Evolutionary conservation across 2,329 filamentous ascomycete species (phyloP), one percentile per base, ranked within the genome.

Genomic region (Cladophialophora immunda): DNA sequence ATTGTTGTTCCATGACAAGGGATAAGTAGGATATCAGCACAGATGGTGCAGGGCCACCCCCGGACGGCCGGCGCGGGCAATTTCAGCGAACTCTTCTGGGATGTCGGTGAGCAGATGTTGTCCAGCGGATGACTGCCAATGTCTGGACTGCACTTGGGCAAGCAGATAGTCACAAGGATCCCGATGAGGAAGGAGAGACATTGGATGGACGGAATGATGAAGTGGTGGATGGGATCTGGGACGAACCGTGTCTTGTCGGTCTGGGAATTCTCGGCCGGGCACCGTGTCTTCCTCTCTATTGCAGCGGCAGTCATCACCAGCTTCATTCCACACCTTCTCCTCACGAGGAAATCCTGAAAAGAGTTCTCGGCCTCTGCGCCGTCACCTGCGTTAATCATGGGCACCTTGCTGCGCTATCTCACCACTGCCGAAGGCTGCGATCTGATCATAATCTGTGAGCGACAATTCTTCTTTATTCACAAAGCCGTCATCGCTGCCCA

Each of bases 381-480:
- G 13, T 47, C 38, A 6, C 27, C 25, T 7, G 17, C 13, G 36
- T 29, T 25, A 19, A 41, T 4, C 4, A 67, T 67, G 60, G 54
- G 30, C 25, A 36, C 32, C n/a, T 57, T 67, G 17, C 47, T 45
- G 1, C 32, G 45, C 7, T 57, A 59, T 8, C 55, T 64, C 6
- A 32, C 60, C 32, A 64, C 54, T 13, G 47, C 15, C 4, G 36
- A 60, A 17, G 60, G 55, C 30, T 47, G 41, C 34, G 60, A 64
- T 27, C 50, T 67, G 27, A 52, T 67, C 59, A 53, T 64, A 45
- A 64, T 67, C 50, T 64, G 65, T 36, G n/a, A 52, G n/a, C 55
- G 56, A 34, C 38, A 63, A 29, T 63, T 67, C 34, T 67, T 67
- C 36, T 41, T 63, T 19, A 60, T 63, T n/a, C 65, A 67, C 60